Evolutionary conservation across 2,329 filamentous ascomycete species (phyloP), one percentile per base, ranked within the genome.

Genomic region (Sclerotinia nivalis): DNA sequence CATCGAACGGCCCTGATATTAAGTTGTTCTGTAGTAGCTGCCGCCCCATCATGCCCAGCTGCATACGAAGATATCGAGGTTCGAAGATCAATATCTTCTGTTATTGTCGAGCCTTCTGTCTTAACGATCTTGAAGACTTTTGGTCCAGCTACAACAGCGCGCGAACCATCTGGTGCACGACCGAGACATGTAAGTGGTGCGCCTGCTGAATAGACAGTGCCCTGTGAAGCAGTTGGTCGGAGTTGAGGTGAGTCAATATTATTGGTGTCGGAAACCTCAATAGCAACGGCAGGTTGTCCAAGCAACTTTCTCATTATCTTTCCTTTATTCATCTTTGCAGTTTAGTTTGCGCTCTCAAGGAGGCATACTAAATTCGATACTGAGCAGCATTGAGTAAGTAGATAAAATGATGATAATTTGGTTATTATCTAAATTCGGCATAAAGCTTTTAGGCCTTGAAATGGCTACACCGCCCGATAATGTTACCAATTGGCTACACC

Each of bases 1-100:
- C 88, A 88, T 76, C 87, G 88, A 64, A 88, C 87, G 71, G 89
- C 86, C 73, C 86, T 85, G 72, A 90, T 89, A 49, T 87, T 88
- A 62, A 90, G 81, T 77, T 89, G 87, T 71, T 90, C 88, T 61
- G 82, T 77, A 10, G 79, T 78, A 0, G 82, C 74, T 28, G 74
- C 73, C 45, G 72, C 74, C 66, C 83, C 82, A 59, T 81, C 80
- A 37, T 83, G 79, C 6, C 81, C 77, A 62, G 82, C 80, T 34
- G 77, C 74, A 70, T 86, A 84, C 15, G 84, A 80, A 20, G 82
- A 82, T 70, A 90, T 88, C 25, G 84, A 81, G 20, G 85, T 81
- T 69, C 87, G 84, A 70, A 90, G 76, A 75, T 90, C 88, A 70
- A 88, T 77, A 12, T 85, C 85, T 28, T 90, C 87, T 54, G 80